These are phyloP conservation scores for Aspergillus panamensis DNA, from an alignment of 495 filamentous ascomycete genomes.

Conservation along the genomic window DNA sequence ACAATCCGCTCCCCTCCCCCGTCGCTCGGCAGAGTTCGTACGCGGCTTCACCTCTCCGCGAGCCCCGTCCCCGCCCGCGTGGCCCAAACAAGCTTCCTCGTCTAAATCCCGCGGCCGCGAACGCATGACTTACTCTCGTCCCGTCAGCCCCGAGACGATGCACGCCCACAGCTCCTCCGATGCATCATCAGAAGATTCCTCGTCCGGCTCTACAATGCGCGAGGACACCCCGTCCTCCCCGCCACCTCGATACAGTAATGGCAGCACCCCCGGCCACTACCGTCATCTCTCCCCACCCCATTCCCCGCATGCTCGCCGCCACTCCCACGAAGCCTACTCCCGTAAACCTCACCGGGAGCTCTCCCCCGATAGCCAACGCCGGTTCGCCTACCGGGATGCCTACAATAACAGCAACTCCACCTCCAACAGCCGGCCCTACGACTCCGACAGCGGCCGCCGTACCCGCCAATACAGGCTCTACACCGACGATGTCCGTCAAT, in stretches of 20 bases:
- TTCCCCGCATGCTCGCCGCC: slow-evolving; percentile 31
- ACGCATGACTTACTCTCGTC: slow-evolving; percentile 20
- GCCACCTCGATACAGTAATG: slow-evolving; percentile 10
- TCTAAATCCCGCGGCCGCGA: slow-evolving; percentile 27
- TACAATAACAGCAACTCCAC: slow-evolving; percentile 14
- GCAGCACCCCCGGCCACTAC: slow-evolving; percentile 7
- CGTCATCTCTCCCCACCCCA: slow-evolving; percentile 34
- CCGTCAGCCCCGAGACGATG: slow-evolving; percentile 23
- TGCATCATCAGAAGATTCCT: slow-evolving; percentile 28
- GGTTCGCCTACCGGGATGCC: slow-evolving; percentile 18
- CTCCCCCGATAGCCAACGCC: slow-evolving; percentile 27
- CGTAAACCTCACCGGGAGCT: slow-evolving; percentile 34
- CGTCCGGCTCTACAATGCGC: slow-evolving; percentile 14
- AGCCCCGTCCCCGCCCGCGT: slow-evolving; percentile 34
- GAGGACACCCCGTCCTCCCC: slow-evolving; percentile 14
- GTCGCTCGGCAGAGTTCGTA: slow-evolving; percentile 15
- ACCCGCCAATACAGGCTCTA: slow-evolving; percentile 16
- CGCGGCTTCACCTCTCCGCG: slow-evolving; percentile 27
- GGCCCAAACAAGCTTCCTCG: slow-evolving; percentile 13
- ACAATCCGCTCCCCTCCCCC: slow-evolving; percentile 18
- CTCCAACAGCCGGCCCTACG: slow-evolving; percentile 19
- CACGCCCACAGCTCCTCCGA: slow-evolving; percentile 26
- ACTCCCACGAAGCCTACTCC: slow-evolving; percentile 44
- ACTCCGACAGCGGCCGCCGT: slow-evolving; percentile 22
- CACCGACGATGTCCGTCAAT: slow-evolving; percentile 28